These are phyloP conservation scores for Entophlyctis luteolus DNA, from an alignment of 192 early-diverging fungal genomes.

Conservation along the genomic window DNA sequence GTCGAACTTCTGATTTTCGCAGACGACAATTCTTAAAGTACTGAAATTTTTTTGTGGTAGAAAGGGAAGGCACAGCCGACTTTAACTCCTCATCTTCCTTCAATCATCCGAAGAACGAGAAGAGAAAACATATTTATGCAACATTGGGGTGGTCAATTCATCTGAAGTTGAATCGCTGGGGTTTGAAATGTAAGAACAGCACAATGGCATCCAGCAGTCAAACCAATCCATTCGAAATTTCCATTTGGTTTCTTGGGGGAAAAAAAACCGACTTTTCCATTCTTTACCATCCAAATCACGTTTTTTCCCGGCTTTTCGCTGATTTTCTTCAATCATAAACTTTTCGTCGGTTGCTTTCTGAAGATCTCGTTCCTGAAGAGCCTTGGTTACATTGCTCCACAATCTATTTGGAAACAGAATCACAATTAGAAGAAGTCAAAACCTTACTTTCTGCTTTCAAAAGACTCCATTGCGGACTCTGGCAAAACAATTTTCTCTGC, in stretches of 20 bases:
- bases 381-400: slow-evolving; percentile 60
- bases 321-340: slow-evolving; percentile 62
- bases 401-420: slow-evolving; percentile 53
- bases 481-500: slow-evolving; percentile 44
- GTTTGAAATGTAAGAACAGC: too few relatives aligned
- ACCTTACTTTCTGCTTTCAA: slow-evolving; percentile 72
- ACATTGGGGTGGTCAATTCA: too few relatives aligned
- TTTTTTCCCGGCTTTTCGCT: slow-evolving; percentile 51
- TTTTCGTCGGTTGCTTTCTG: slow-evolving; percentile 62
- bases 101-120: too few relatives aligned
- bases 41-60: too few relatives aligned
- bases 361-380: slow-evolving; percentile 52
- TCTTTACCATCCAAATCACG: slow-evolving; percentile 38
- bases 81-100: too few relatives aligned
- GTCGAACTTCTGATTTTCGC: too few relatives aligned
- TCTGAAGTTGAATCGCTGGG: too few relatives aligned
- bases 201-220: too few relatives aligned
- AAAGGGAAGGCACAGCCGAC: too few relatives aligned
- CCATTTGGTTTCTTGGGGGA: slow-evolving; percentile 27
- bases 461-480: slow-evolving; percentile 67
- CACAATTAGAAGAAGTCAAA: slow-evolving; percentile 18
- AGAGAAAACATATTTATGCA: too few relatives aligned
- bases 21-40: too few relatives aligned
- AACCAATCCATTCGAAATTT: slow-evolving; percentile 4
- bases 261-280: slow-evolving; percentile 58